These are phyloP conservation scores for Colletotrichum truncatum DNA, from an alignment of 2,329 filamentous ascomycete species.

Conservation along the genomic window DNA sequence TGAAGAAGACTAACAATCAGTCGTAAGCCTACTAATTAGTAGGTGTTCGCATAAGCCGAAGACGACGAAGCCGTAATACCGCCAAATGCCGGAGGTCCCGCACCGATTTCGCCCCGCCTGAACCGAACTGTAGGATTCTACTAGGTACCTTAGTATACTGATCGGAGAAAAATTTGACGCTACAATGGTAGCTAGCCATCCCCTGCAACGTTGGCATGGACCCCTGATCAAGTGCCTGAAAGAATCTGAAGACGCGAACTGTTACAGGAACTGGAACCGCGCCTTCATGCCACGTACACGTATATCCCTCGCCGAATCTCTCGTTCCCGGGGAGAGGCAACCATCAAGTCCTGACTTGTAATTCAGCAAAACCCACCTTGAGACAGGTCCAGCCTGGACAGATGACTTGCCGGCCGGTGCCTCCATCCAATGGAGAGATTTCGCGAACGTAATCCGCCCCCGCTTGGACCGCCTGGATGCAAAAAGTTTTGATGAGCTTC, in stretches of 20 bases:
- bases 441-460: constrained; percentile 7
- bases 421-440: not conserved
- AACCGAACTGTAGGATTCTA: constrained; percentile 3
- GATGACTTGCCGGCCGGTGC: not conserved
- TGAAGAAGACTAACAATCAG: no score
- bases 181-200: not conserved
- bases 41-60: not conserved
- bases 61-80: not conserved
- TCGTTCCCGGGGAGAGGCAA: not conserved
- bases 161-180: constrained; percentile 4
- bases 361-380: not conserved
- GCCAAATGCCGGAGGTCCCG: constrained; percentile 8
- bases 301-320: not conserved
- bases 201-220: not conserved
- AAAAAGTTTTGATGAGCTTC: not conserved
- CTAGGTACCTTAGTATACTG: no score
- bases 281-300: not conserved
- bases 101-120: not conserved
- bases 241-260: not conserved
- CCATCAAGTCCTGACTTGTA: not conserved
- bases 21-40: no score
- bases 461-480: constrained; percentile 11
- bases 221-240: not conserved
- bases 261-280: not conserved
- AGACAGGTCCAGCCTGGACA: not conserved